Evolutionary conservation across 2,329 filamentous ascomycete species (phyloP).

Genomic region (Scleromitrula shiraiana): DNA sequence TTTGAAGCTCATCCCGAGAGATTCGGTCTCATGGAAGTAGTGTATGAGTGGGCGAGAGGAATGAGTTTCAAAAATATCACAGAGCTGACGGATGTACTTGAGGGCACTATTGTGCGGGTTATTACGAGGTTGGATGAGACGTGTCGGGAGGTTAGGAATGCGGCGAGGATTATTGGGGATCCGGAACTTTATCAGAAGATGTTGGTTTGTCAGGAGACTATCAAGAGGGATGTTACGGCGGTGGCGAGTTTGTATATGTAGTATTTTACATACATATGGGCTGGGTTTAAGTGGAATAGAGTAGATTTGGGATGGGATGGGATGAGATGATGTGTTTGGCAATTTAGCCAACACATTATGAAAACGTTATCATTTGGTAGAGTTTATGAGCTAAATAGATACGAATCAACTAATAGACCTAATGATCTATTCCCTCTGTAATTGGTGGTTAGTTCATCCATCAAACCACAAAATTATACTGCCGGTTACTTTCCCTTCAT

Average conservation of each 20-base stretch:
- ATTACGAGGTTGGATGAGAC: slow-evolving; percentile 94
- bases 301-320: not conserved
- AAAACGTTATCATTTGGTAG: too few relatives aligned
- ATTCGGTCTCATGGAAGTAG: slow-evolving; percentile 93
- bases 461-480: too few relatives aligned
- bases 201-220: slow-evolving; percentile 94
- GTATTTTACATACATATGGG: not conserved
- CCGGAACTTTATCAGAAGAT: slow-evolving; percentile 92
- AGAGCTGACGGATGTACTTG: slow-evolving; percentile 88
- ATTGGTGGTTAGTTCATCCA: too few relatives aligned
- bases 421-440: too few relatives aligned
- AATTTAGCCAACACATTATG: too few relatives aligned
- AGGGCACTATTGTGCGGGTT: slow-evolving; percentile 92
- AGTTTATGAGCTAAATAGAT: too few relatives aligned
- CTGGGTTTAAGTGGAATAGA: not conserved
- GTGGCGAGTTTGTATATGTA: slow-evolving; percentile 86
- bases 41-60: slow-evolving; percentile 95
- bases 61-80: slow-evolving; percentile 99
- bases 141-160: slow-evolving; percentile 95
- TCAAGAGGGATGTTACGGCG: slow-evolving; percentile 90
- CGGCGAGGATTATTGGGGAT: slow-evolving; percentile 89
- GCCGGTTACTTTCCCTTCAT: too few relatives aligned
- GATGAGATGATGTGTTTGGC: too few relatives aligned
- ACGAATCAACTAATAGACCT: too few relatives aligned
- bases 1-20: slow-evolving; percentile 71